Conservation (phyloP, 148 eudicot genomes). For the Camellia japonica region DNA sequence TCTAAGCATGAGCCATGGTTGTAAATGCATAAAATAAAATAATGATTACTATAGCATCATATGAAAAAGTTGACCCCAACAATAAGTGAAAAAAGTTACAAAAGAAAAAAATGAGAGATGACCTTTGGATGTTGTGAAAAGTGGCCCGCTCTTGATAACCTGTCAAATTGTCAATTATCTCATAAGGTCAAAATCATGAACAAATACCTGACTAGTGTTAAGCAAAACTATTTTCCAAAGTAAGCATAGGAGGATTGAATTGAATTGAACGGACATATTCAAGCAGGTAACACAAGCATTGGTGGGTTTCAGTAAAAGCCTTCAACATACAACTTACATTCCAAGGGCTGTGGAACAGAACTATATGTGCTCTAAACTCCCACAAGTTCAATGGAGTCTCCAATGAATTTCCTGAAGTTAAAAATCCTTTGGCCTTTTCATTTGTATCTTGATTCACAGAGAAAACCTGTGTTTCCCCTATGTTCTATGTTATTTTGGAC, state of each 20-base stretch:
- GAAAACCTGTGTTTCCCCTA: not conserved
- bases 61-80: not conserved
- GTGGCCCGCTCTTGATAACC: slow-evolving; percentile 97
- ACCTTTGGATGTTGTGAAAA: slow-evolving; percentile 99
- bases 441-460: not conserved
- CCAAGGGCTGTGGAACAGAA: not conserved
- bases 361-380: not conserved
- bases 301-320: not conserved
- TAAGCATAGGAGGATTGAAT: not conserved
- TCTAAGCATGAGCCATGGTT: not conserved
- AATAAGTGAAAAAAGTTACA: not conserved
- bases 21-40: not conserved
- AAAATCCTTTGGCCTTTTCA: not conserved
- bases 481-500: not conserved
- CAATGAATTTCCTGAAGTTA: not conserved
- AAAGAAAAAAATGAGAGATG: not conserved
- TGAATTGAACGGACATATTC: not conserved
- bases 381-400: not conserved
- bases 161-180: slow-evolving; percentile 42
- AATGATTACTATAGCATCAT: not conserved
- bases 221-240: not conserved
- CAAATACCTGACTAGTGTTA: not conserved
- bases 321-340: slow-evolving; percentile 5
- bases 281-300: not conserved
- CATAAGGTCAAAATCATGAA: slow-evolving; percentile 16